phyloP scores from a whole-genome alignment of 768 basidiomycete genomes.

The Pulveroboletus ravenelii region DNA sequence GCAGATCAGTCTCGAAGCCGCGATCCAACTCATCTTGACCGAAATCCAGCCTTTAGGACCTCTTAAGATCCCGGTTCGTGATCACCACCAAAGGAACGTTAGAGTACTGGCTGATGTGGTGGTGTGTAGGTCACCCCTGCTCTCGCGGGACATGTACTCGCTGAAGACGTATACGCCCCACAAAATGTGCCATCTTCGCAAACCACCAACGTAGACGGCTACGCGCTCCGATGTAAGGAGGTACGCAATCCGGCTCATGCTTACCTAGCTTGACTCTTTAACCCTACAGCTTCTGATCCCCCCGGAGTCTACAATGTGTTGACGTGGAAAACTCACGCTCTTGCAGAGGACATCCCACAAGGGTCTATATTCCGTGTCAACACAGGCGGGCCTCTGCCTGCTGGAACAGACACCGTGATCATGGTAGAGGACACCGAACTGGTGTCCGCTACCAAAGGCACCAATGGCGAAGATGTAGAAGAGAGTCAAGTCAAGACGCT shows the following conservation, averaged over 20 bases:
- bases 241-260: not conserved
- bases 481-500: constrained; percentile 70
- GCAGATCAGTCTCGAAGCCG: constrained; percentile 60
- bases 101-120: not conserved
- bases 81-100: not conserved
- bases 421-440: constrained; percentile 93
- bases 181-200: constrained; percentile 56
- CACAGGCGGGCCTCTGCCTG: constrained; percentile 78
- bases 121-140: constrained; percentile 49
- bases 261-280: not conserved
- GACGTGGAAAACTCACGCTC: constrained; percentile 43
- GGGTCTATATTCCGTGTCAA: constrained; percentile 63
- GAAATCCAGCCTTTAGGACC: constrained; percentile 42
- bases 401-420: constrained; percentile 72
- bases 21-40: constrained; percentile 51
- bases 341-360: constrained; percentile 36
- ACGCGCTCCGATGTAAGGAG: constrained; percentile 68
- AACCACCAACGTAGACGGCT: constrained; percentile 87
- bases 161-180: constrained; percentile 67
- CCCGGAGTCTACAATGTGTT: constrained; percentile 67
- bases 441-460: constrained; percentile 44
- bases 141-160: constrained; percentile 67
- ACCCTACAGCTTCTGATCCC: constrained; percentile 49
- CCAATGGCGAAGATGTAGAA: constrained; percentile 45
- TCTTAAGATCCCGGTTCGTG: constrained; percentile 41